Conservation (phyloP, 768 basidiomycete species). For the Mrakia blollopis region DNA sequence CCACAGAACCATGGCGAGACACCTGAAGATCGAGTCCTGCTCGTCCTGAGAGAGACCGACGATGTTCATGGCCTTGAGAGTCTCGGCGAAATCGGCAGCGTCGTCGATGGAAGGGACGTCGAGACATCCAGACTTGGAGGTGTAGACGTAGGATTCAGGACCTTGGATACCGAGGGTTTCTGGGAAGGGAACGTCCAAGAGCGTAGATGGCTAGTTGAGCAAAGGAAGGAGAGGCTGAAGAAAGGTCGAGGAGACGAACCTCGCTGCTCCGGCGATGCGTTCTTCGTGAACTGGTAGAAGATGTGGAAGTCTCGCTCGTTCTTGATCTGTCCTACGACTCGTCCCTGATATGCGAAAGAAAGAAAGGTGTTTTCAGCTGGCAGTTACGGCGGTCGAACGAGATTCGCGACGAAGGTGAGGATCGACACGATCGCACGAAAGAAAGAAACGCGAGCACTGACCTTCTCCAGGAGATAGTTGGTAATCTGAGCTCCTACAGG, state of each 20-base stretch:
- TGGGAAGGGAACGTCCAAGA: conserved; percentile 41
- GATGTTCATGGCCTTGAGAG: conserved; percentile 85
- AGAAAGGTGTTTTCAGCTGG: neutral
- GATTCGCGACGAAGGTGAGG: neutral
- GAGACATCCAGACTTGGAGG: conserved; percentile 83
- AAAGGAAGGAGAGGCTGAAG: neutral
- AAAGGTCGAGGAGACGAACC: conserved; percentile 50
- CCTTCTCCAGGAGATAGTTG: conserved; percentile 96
- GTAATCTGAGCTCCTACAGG: conserved; percentile 98
- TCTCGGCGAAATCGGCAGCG: conserved; percentile 76
- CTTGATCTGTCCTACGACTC: conserved; percentile 90
- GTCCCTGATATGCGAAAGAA: conserved; percentile 38
- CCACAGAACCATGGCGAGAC: conserved; percentile 89
- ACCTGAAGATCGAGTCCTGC: conserved; percentile 86
- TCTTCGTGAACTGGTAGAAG: conserved; percentile 99
- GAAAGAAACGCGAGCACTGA: conserved; percentile 48
- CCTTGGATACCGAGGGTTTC: conserved; percentile 93
- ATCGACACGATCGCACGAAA: neutral
- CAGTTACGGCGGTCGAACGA: neutral
- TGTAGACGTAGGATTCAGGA: conserved; percentile 92
- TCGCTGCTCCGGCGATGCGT: conserved; percentile 79
- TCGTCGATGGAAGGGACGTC: conserved; percentile 90
- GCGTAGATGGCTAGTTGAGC: neutral
- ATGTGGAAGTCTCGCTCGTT: conserved; percentile 98
- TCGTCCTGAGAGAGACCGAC: conserved; percentile 82